Evolutionary conservation across 192 early-diverging fungal genomes (phyloP), one percentile per base, ranked within the genome.

Genomic region (Funneliformis mosseae): DNA sequence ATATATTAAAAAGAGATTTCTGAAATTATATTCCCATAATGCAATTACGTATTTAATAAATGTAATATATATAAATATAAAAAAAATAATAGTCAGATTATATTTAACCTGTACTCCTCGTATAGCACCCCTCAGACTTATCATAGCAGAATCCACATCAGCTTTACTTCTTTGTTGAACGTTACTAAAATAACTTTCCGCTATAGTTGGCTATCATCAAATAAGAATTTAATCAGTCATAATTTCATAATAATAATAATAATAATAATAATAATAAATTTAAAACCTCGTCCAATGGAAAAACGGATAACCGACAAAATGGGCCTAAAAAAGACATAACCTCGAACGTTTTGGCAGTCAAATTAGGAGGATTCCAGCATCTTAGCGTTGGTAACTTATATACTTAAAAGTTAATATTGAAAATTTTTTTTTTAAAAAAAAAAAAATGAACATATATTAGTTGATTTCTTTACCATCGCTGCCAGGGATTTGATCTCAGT

Each of bases 281-380:
- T 23, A n/a, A 61, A 38, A 71, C 86, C 73, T 85, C 86, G 75
- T 87, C 84, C 27, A 80, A 79, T 14, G 86, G 88, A 48, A 91
- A 92, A 41, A 80, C 89, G 60, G 86, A 88, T 1, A 88, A 71
- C 60, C 82, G 83, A 74, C 95, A 91, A 63, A 94, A 95, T 11
- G 92, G 93, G 4, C 95, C 95, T 1, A 97, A 84, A 42, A 95
- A 81, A n/a, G 93, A 90, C 12, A 88, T 64, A 5, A 89, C 73
- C 77, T 95, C 93, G 18, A 95, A 81, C 27, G 78, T 86, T 33
- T 83, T 83, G 0, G 92, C 90, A 8, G 83, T 85, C 0, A 82
- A 75, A 77, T 88, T 84, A 7, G 84, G 64, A 11, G 92, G 92
- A 76, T 92, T 87, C 84, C 90, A 94, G 48, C 85, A 87, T 25